phyloP scores from a whole-genome alignment of 257 asterid genomes.

The Lithospermum erythrorhizon region DNA sequence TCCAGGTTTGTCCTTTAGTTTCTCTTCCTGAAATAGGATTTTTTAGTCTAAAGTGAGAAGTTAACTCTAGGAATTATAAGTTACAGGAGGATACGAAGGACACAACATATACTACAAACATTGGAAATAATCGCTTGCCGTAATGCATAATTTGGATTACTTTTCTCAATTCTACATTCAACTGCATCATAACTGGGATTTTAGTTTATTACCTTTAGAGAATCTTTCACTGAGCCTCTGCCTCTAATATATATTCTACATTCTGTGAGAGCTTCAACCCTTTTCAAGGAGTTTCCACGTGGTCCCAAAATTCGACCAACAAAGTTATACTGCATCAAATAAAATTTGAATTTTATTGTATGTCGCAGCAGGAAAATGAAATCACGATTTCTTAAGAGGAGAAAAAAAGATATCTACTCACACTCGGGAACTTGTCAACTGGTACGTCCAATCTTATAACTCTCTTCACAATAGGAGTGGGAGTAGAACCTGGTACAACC shows the following conservation, averaged over 20 bases:
- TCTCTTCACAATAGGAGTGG: constrained; percentile 55
- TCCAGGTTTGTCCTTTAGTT: constrained; percentile 60
- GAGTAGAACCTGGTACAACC: constrained; percentile 35
- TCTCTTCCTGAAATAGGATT: constrained; percentile 43
- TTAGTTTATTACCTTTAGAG: constrained; percentile 36
- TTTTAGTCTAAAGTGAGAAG: constrained; percentile 8
- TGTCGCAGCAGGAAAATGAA: constrained; percentile 6
- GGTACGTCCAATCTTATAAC: constrained; percentile 73
- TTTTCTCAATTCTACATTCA: background rate
- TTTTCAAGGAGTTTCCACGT: constrained; percentile 76
- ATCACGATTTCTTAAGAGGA: constrained; percentile 2
- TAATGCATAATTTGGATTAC: background rate
- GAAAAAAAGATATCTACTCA: constrained; percentile 19
- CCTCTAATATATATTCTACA: constrained; percentile 75
- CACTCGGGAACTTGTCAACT: constrained; percentile 63
- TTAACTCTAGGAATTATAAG: background rate
- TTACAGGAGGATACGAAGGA: background rate
- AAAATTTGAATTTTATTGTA: constrained; percentile 14
- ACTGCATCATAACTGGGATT: background rate
- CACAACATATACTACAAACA: constrained; percentile 1
- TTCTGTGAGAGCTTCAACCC: constrained; percentile 68
- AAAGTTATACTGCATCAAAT: constrained; percentile 55
- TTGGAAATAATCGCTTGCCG: background rate
- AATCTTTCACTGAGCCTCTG: constrained; percentile 70
- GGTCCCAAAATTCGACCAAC: constrained; percentile 80